Base-by-base conservation (phyloP, 106 monocot genomes). In the Posidonia australis region DNA sequence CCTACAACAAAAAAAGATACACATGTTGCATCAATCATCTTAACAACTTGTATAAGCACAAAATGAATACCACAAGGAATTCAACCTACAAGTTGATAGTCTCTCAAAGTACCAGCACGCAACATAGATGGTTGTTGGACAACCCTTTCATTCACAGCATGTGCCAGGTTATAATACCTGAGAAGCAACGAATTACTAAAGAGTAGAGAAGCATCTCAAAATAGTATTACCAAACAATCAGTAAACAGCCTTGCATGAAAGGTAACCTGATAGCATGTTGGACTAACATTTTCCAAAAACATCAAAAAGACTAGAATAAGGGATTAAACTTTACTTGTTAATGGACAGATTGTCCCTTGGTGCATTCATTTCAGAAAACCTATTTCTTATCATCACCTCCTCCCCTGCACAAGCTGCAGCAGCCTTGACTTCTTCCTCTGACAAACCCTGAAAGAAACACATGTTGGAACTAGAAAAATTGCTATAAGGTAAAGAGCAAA, bases 361-460 rank as follows among this genome's bases (percentile, higher is more conserved):
- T 42, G 90, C 96, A 79, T 90, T 90, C 90, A 96, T 96, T 69
- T 96, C 96, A 54, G 90, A 90, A 60, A 96, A 96, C 66, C 78
- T 76, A 63, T 90, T 90, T 57, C 90, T 77, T 32, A 96, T 90
- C 84, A 83, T 79, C 23, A 90, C 90, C 72, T 96, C 96, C 63
- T 96, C 84, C 51, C 87, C 79, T 25, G 90, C 90, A 85, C 96
- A 90, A 42, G 84, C 78, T 67, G 87, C 96, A 63, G 90, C 96
- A 65, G 77, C 74, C 69, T 76, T 90, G 24, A 96, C 81, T 79
- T 90, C 96, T 79, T 96, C 96, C 65, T 90, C 84, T 23, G 90
- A 90, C 60, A 96, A 78, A 53, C 96, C 96, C 96, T 96, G 64
- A 53, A 24, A 46, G 36, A 55, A 58, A 32, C 19, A 70, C 70